Evolutionary conservation across 2,329 filamentous ascomycete genomes (phyloP).

Genomic region (Monosporascus sp.): DNA sequence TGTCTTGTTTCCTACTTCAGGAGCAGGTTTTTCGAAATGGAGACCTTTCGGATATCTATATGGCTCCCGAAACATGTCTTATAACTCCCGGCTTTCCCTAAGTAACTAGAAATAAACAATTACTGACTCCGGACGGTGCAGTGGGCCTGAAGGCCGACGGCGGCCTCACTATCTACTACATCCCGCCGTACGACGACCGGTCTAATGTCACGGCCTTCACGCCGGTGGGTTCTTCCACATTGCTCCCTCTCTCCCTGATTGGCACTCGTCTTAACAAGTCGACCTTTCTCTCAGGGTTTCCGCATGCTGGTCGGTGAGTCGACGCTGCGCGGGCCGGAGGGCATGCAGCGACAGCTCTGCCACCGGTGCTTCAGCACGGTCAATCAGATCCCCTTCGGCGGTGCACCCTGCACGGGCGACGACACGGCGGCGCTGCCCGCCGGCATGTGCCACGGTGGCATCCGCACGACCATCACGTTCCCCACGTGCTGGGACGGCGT

Average conservation of each 20-base stretch:
- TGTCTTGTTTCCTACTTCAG: no score
- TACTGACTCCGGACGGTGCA: no score
- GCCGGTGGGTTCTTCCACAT: conserved; percentile 16
- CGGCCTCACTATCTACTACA: conserved; percentile 11
- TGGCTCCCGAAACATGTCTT: no score
- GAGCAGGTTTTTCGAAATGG: no score
- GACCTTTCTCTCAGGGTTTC: conserved; percentile 22
- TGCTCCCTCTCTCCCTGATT: neutral
- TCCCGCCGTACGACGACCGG: conserved; percentile 12
- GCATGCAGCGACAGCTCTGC: conserved; percentile 32
- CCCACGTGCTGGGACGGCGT: conserved; percentile 45
- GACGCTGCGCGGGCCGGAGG: conserved; percentile 21
- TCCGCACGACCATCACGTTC: conserved; percentile 36
- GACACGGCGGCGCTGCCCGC: conserved; percentile 31
- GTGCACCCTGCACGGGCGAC: conserved; percentile 16
- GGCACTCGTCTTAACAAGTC: neutral
- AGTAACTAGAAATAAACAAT: no score
- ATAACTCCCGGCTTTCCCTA: no score
- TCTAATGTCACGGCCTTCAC: conserved; percentile 36
- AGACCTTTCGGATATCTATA: no score
- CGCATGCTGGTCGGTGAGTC: conserved; percentile 35
- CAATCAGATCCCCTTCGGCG: conserved; percentile 21
- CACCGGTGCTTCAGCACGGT: conserved; percentile 32
- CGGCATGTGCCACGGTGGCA: conserved; percentile 21
- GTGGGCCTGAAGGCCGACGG: conserved; percentile 26